Evolutionary conservation across 371 early-diverging fungal genomes (phyloP).

Genomic region (Mucor sp.): DNA sequence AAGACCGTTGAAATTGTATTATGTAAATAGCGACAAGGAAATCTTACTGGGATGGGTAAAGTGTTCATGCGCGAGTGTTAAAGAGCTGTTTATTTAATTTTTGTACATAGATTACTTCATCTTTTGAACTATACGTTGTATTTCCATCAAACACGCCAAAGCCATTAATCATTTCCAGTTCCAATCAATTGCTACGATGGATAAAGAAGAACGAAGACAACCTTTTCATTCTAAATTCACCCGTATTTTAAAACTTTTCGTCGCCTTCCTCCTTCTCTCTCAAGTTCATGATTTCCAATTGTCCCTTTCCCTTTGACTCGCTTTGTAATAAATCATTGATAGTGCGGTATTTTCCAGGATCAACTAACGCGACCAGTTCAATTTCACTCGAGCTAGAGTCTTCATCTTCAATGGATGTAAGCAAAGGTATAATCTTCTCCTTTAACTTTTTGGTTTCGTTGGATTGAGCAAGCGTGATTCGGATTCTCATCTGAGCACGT

Average conservation of each 20-base stretch:
- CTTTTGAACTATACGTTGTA: slow-evolving; percentile 74
- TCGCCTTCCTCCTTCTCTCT: slow-evolving; percentile 85
- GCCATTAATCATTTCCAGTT: slow-evolving; percentile 61
- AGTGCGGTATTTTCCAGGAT: slow-evolving; percentile 91
- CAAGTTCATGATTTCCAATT: slow-evolving; percentile 83
- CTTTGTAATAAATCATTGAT: slow-evolving; percentile 79
- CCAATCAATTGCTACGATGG: slow-evolving; percentile 72
- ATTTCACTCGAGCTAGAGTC: slow-evolving; percentile 75
- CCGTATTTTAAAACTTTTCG: slow-evolving; percentile 59
- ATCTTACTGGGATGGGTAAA: slow-evolving; percentile 75
- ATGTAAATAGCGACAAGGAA: slow-evolving; percentile 61
- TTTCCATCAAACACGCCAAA: slow-evolving; percentile 74
- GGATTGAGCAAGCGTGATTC: slow-evolving; percentile 68
- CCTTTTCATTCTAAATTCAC: slow-evolving; percentile 70
- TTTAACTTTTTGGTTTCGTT: slow-evolving; percentile 89
- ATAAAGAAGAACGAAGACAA: slow-evolving; percentile 71
- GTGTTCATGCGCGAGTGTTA: neutral
- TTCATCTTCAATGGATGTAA: slow-evolving; percentile 87
- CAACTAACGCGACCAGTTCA: slow-evolving; percentile 86
- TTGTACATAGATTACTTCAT: slow-evolving; percentile 57
- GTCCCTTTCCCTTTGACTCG: slow-evolving; percentile 88
- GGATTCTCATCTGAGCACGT: slow-evolving; percentile 91
- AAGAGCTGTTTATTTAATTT: neutral
- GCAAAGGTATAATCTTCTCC: slow-evolving; percentile 71
- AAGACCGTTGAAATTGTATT: slow-evolving; percentile 63